Evolutionary conservation across 805 yeast genomes (phyloP).

Genomic region (Candida palmyrensis): DNA sequence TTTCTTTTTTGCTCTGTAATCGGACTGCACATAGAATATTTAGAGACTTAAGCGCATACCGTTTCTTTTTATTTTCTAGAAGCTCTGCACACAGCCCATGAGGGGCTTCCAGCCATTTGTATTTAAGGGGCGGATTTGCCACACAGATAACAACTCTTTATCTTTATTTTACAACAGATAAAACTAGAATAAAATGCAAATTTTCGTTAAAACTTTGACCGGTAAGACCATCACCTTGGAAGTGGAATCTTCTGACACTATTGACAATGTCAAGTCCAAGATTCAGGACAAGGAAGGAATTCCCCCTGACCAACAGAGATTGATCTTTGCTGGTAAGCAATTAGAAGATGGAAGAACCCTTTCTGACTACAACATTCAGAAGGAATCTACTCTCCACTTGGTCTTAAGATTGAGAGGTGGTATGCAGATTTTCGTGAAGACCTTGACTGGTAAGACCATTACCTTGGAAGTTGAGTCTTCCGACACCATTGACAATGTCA

Average conservation of each 20-base stretch:
- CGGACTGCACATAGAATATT: constrained; percentile 1
- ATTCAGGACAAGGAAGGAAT: constrained; percentile 97
- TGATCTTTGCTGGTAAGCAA: constrained; percentile 97
- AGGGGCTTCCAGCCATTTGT: constrained; percentile 3
- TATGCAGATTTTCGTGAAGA: constrained; percentile 37
- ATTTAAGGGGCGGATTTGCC: constrained; percentile 16
- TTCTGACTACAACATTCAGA: constrained; percentile 97
- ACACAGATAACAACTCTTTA: constrained; percentile 5
- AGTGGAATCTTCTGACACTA: constrained; percentile 95
- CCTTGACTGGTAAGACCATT: constrained; percentile 42
- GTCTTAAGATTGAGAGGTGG: constrained; percentile 99
- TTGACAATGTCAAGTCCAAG: constrained; percentile 94
- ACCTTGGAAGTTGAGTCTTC: constrained; percentile 96
- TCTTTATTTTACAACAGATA: not conserved
- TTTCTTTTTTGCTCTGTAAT: constrained; percentile 6
- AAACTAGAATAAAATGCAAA: constrained; percentile 15
- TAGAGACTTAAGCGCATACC: constrained; percentile 1
- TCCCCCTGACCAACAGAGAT: constrained; percentile 97
- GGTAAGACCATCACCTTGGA: constrained; percentile 71
- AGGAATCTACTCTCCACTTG: constrained; percentile 94
- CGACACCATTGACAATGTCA: constrained; percentile 95
- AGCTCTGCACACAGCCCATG: constrained; percentile 2
- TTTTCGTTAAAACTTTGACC: constrained; percentile 26
- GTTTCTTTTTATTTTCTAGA: constrained; percentile 4
- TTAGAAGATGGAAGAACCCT: constrained; percentile 95